Conservation (phyloP, 768 basidiomycete species). For the Mycena floridula region DNA sequence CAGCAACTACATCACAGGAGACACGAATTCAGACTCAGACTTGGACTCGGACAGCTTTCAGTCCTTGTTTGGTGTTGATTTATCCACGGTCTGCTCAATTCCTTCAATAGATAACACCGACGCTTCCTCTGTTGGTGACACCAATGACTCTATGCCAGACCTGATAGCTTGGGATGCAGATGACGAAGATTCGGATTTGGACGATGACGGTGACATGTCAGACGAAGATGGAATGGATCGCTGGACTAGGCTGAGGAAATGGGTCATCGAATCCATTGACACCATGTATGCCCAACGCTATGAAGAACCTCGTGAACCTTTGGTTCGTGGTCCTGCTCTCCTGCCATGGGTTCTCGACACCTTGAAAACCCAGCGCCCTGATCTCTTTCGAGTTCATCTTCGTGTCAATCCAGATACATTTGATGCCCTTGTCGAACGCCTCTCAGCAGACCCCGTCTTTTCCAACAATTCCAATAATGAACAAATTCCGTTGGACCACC, state of each 20-base stretch:
- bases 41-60: no score
- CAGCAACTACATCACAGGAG: no score
- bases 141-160: no score
- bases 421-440: constrained; percentile 19
- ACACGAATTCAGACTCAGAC: no score
- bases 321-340: constrained; percentile 5
- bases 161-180: constrained; percentile 4
- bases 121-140: no score
- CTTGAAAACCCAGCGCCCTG: constrained; percentile 15
- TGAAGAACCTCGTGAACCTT: constrained; percentile 3
- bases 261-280: not conserved
- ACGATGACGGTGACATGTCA: not conserved
- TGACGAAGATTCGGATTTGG: constrained; percentile 2
- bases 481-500: constrained; percentile 20
- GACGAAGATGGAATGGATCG: constrained; percentile 1
- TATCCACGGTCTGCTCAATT: no score
- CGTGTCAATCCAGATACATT: constrained; percentile 27
- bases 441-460: constrained; percentile 10
- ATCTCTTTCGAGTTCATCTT: constrained; percentile 23
- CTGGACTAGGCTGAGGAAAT: constrained; percentile 4
- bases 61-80: no score
- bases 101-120: no score
- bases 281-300: constrained; percentile 6
- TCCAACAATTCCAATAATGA: constrained; percentile 17
- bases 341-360: constrained; percentile 12